These are phyloP conservation scores for Pontederia paniculata DNA, from an alignment of 176 grass and related monocot genomes.

Conservation along the genomic window DNA sequence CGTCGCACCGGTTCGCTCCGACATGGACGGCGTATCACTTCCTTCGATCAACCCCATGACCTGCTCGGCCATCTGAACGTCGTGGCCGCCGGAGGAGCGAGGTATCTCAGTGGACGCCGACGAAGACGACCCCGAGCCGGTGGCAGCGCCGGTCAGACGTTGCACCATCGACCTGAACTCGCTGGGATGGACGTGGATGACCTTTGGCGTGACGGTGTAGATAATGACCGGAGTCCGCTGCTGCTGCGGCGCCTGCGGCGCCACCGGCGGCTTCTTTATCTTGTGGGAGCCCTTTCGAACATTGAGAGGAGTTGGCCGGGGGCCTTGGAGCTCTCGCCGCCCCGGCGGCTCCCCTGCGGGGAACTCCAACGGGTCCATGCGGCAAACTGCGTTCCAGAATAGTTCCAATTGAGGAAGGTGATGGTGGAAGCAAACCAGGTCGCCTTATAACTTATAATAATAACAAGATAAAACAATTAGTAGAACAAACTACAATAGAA, in stretches of 20 bases:
- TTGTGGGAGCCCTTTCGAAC: constrained; percentile 63
- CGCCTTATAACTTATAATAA: too few relatives aligned
- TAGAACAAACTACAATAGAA: too few relatives aligned
- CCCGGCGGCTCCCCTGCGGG: constrained; percentile 32
- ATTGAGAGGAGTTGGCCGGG: constrained; percentile 52
- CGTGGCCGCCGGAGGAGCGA: constrained; percentile 21
- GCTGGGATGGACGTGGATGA: constrained; percentile 65
- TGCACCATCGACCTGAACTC: constrained; percentile 96
- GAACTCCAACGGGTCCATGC: constrained; percentile 2
- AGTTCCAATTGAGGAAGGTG: too few relatives aligned
- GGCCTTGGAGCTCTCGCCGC: constrained; percentile 66
- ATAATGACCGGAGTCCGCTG: constrained; percentile 53
- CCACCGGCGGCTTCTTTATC: constrained; percentile 56
- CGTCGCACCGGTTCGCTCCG: constrained; percentile 6
- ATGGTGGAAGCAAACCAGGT: too few relatives aligned
- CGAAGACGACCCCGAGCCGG: not conserved
- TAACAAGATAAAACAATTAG: too few relatives aligned
- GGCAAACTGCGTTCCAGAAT: not conserved
- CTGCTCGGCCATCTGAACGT: constrained; percentile 33
- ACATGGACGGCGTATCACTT: not conserved
- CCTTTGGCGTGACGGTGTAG: constrained; percentile 89
- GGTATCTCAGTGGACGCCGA: not conserved
- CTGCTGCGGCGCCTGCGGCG: constrained; percentile 20
- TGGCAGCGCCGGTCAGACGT: constrained; percentile 48
- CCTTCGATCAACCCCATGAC: not conserved